These are phyloP conservation scores for Spizellomyces punctatus DNA, from an alignment of 192 early-diverging fungal species.

Conservation along the genomic window DNA sequence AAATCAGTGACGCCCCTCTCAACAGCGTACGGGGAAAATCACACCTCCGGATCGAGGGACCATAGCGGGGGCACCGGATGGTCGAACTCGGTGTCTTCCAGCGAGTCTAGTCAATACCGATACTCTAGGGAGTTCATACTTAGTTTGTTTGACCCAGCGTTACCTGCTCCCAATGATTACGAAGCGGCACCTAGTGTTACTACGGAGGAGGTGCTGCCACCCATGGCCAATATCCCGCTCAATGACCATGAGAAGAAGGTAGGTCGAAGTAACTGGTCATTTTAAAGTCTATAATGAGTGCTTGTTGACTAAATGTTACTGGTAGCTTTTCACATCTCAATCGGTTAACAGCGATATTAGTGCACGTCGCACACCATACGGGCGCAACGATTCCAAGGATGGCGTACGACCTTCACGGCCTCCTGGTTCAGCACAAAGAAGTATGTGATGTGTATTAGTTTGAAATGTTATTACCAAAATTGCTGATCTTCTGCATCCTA, in stretches of 20 bases:
- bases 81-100: background rate
- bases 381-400: conserved; percentile 23
- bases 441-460: conserved; percentile 17
- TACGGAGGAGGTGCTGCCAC: conserved; percentile 18
- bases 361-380: conserved; percentile 27
- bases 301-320: conserved; percentile 5
- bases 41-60: no score
- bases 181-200: conserved; percentile 26
- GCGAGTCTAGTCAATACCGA: conserved; percentile 7
- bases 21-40: no score
- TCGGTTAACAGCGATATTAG: conserved; percentile 46
- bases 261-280: background rate
- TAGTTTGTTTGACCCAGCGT: conserved; percentile 38
- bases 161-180: conserved; percentile 31
- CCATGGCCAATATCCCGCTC: conserved; percentile 49
- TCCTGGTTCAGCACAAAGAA: conserved; percentile 21
- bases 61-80: no score
- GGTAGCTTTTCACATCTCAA: conserved; percentile 37
- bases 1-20: background rate
- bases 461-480: background rate
- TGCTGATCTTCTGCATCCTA: background rate
- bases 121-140: conserved; percentile 50
- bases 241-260: conserved; percentile 52
- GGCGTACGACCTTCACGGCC: conserved; percentile 30
- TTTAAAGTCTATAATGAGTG: background rate